Base-by-base conservation (phyloP, 2,329 filamentous ascomycete genomes). In the Stagonosporopsis cucurbitacearum region DNA sequence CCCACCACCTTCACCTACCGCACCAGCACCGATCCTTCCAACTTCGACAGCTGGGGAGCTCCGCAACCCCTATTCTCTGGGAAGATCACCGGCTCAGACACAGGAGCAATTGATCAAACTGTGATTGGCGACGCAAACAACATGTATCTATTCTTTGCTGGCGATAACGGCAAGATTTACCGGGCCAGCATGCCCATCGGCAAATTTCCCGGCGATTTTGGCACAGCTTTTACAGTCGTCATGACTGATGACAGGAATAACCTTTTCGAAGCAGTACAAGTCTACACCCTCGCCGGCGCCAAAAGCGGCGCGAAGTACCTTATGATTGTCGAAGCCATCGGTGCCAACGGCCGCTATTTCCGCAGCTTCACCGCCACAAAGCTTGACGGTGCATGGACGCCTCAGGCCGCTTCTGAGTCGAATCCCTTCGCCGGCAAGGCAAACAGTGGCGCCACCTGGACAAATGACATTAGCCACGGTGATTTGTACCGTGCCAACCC, bases 131-230 rank as follows among this genome's bases (percentile, higher is more conserved):
- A 89, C 70, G 73, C 73, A 67, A 72, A 68, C 6, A 82, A 83
- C 73, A 88, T 88, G 84, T 88, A 88, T 63, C 77, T 89, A 4
- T 89, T 89, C 81, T 89, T 88, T 63, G 79, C 81, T 0, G 87
- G 85, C 7, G 87, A 89, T 73, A 87, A 89, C 59, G 87, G 87
- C 70, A 82, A 81, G 41, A 86, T 89, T 67, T 89, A 89, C 75
- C 80, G 86, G 1, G 70, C 85, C 48, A 83, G 80, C 67, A 88
- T 88, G 84, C 79, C 86, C 33, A 82, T 88, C 22, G 80, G 72
- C 42, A 81, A 84, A 58, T 89, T 89, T 78, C 87, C 87, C 0
- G 80, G 82, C 33, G 80, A 71, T 69, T 88, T 89, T 66, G 85
- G 86, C 57, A 75, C 78, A 0, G 52, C 77, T 0, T 81, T 77